Base-by-base conservation (phyloP, 2,329 filamentous ascomycete species). In the Fusarium anthophilum region DNA sequence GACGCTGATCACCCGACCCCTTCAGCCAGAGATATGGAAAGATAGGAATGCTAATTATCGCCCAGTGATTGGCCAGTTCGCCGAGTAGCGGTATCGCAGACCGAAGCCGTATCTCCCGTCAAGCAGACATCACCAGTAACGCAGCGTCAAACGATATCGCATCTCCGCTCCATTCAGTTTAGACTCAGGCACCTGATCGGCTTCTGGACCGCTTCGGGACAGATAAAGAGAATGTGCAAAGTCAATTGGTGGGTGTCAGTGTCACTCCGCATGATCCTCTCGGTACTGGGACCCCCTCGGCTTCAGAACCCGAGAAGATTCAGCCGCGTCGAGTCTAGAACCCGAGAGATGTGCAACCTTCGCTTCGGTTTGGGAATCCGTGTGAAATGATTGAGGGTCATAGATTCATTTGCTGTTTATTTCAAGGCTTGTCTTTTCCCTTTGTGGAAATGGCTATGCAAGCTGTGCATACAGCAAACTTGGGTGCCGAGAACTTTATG, bases 151-250 rank as follows among this genome's bases (percentile, higher is more conserved):
- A 24, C 30, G 24, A 26, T 50, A 48, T 58, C 53, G 53, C 38
- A 5, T 24, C 37, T 32, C 30, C 41, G 55, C 55, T 37, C 30
- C 13, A 38, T 50, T 51, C 24, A 22, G 55, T 37, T 58, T 50
- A 38, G 41, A 20, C 55, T 58, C 55, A 58, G 55, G 55, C 55
- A 58, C 55, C 32, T 58, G 55, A 58, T 58, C 55, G 55, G 55
- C 41, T 50, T 58, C n/a, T 50, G 32, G 24, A 18, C 41, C 32
- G 55, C 55, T 58, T 51, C 55, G 55, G 32, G 55, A 20, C 32
- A 50, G 55, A 58, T 58, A 58, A 58, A 50, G 55, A 58, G 24
- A 13, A 28, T 54, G 11, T 35, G 32, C 18, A 20, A 28, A 14
- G 32, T 17, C 24, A 58, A 58, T 50, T 58, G 55, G 55, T 37